A percentile compares a stretch with the other conserved stretches of the same genome.
These are phyloP conservation scores for Chlamydomonas sp. DNA, from an alignment of 139 green algal genomes.

Conservation along the genomic window DNA sequence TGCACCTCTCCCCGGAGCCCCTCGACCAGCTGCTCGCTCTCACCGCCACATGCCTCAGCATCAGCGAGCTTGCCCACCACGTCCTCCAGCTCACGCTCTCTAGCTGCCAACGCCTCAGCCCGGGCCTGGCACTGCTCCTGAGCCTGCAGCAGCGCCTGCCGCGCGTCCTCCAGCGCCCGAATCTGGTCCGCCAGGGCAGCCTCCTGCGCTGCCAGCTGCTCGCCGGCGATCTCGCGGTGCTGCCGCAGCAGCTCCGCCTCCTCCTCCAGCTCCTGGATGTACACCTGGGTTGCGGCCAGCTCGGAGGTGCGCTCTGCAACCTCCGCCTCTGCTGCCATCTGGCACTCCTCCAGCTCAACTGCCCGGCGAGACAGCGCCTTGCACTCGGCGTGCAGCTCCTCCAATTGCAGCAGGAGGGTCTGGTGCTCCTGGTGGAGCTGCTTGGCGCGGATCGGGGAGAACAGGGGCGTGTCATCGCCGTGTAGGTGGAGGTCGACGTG, in stretches of 20 bases:
- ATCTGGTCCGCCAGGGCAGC: neutral
- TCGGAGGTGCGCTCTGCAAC: neutral
- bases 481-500: neutral
- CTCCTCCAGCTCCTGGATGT: conserved; percentile 19
- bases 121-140: neutral
- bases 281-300: conserved; percentile 15
- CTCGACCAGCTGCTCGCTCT: neutral
- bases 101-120: neutral
- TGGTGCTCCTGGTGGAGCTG: neutral
- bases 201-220: neutral
- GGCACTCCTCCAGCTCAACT: neutral
- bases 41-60: neutral
- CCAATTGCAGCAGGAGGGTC: neutral
- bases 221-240: neutral
- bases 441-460: neutral
- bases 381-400: conserved; percentile 17
- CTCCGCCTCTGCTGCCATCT: neutral
- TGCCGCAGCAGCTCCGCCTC: conserved; percentile 11
- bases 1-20: too few relatives aligned
- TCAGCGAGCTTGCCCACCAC: neutral
- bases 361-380: neutral
- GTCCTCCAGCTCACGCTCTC: neutral
- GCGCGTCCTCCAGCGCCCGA: neutral
- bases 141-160: neutral
- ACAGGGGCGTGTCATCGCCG: neutral